Percentiles rank a stretch among this genome's conserved stretches.
Evolutionary conservation across 495 filamentous ascomycete genomes (phyloP).

Genomic region (Hyaloscypha variabilis): DNA sequence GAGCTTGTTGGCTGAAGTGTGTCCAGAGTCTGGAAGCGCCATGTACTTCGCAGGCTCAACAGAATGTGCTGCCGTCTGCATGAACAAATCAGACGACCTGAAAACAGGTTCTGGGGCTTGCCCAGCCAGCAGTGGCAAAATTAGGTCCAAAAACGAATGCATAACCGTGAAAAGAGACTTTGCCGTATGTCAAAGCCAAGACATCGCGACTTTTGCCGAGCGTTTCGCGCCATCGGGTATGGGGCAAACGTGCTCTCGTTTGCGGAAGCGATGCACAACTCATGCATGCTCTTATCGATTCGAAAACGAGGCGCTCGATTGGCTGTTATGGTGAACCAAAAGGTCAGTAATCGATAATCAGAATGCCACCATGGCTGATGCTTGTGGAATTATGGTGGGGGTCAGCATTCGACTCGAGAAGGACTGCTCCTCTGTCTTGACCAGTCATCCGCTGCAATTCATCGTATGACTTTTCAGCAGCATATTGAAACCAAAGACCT

Average conservation of each 20-base stretch:
- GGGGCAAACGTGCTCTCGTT: too few species aligned
- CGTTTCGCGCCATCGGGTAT: slow-evolving; percentile 13
- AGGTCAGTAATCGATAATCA: not conserved
- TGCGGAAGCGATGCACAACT: not conserved
- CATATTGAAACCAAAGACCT: too few species aligned
- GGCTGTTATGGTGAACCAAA: not conserved
- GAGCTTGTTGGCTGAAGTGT: not conserved
- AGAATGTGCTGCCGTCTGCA: not conserved
- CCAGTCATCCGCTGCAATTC: too few species aligned
- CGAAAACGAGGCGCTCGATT: not conserved
- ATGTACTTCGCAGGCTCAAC: not conserved
- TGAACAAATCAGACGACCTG: not conserved
- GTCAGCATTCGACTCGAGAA: not conserved
- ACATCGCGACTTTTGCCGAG: slow-evolving; percentile 17
- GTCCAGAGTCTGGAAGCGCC: not conserved
- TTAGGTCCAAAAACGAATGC: not conserved
- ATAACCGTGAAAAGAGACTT: not conserved
- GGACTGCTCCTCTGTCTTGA: not conserved
- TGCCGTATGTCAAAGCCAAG: not conserved
- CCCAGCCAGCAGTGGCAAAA: not conserved
- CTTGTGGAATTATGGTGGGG: not conserved
- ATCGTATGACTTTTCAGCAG: too few species aligned
- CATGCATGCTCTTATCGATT: not conserved
- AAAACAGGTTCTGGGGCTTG: not conserved
- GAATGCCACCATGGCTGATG: not conserved